Conservation (phyloP, 164 flowering plant species). For the Warburgia ugandensis region DNA sequence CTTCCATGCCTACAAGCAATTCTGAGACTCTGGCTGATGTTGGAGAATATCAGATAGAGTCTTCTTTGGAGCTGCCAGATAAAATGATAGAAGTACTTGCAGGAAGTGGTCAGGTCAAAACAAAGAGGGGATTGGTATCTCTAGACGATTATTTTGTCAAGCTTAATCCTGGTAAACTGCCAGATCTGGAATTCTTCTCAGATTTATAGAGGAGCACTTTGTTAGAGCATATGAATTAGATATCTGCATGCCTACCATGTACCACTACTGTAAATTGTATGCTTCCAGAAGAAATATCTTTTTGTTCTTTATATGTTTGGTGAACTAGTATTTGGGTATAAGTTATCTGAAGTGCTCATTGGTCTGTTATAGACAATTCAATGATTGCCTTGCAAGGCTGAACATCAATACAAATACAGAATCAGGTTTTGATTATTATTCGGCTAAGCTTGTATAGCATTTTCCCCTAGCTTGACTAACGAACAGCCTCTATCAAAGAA, state of each 20-base stretch:
- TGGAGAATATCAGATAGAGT: conserved; percentile 7
- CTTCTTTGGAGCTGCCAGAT: conserved; percentile 6
- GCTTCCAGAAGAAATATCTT: background rate
- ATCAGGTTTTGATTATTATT: background rate
- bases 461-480: background rate
- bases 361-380: background rate
- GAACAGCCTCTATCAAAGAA: background rate
- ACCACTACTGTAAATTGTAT: background rate
- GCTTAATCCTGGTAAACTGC: conserved; percentile 25
- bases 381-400: background rate
- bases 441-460: background rate
- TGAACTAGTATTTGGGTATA: background rate
- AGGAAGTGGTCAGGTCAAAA: conserved; percentile 14
- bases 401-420: too few species aligned
- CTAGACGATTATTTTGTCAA: conserved; percentile 36
- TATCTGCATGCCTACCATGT: background rate
- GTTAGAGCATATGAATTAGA: background rate
- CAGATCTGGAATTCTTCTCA: background rate
- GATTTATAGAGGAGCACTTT: background rate
- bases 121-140: conserved; percentile 26
- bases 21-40: background rate
- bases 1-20: conserved; percentile 2
- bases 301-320: background rate
- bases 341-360: conserved; percentile 1
- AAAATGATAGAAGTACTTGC: conserved; percentile 6